Conservation (phyloP, 306 rosid genomes). For the Cucumis melo region DNA sequence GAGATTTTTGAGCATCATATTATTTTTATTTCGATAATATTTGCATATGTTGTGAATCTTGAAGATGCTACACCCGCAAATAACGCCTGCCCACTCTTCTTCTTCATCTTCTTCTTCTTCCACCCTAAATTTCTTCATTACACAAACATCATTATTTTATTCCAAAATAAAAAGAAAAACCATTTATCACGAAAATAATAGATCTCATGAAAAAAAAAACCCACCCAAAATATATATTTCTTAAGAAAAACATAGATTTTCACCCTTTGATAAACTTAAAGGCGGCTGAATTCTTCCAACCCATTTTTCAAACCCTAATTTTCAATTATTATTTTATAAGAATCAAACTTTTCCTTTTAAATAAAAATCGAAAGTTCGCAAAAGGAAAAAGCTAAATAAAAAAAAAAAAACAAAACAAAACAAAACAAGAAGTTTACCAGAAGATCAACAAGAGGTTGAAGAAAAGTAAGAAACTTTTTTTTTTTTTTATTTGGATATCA, state of each 20-base stretch:
- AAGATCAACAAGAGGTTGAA: background rate
- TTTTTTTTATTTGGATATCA: too few relatives aligned
- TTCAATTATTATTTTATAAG: background rate
- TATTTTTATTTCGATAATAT: too few relatives aligned
- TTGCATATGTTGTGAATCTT: conserved; percentile 12
- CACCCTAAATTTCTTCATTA: background rate
- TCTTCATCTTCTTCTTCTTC: background rate
- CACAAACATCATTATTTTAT: background rate
- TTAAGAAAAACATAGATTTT: background rate
- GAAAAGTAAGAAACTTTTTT: background rate
- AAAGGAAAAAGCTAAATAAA: background rate
- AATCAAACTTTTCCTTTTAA: background rate
- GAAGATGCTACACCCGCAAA: conserved; percentile 15
- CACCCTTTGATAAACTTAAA: background rate
- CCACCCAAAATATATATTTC: background rate
- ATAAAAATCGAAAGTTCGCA: too few relatives aligned
- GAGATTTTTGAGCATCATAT: too few relatives aligned
- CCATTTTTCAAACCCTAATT: background rate
- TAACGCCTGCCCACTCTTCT: conserved; percentile 2
- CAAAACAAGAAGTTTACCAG: background rate
- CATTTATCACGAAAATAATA: background rate
- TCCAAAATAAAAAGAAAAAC: background rate
- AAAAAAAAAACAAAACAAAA: too few relatives aligned
- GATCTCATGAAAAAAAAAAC: background rate
- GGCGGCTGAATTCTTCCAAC: background rate